Base-by-base conservation (phyloP, 1,284 basidiomycete genomes). In the Naganishia sp. region DNA sequence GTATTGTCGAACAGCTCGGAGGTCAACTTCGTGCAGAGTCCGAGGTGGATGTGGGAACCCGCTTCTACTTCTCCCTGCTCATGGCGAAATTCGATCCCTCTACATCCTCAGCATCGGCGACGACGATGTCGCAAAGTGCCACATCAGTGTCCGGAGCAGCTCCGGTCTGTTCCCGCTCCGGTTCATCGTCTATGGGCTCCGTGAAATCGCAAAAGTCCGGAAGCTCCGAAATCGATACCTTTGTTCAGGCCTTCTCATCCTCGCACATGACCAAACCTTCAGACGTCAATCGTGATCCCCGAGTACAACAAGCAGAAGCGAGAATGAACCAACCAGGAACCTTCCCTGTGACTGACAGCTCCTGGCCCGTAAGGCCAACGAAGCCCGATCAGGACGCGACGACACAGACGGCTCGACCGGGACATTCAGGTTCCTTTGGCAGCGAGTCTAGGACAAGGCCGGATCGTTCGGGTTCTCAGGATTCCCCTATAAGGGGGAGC, bases 11-110 rank as follows among this genome's bases (percentile, higher is more conserved):
- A 74, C 90, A 91, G 72, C 82, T 92, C 0, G 86, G 86, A 0
- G 90, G 90, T 2, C 89, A 90, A 75, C 83, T 93, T 13, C 86
- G 89, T 5, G 90, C 90, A 2, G 88, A 91, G 70, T 91, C 89
- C 0, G 84, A 86, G 60, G 82, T 87, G 6, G 82, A 81, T 55
- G 80, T 86, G 73, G 90, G 90, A n/a, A 89, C 87, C 48, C 82
- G 83, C 6, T 91, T 92, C 79, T 79, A 72, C 72, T 78, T 80
- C 67, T 76, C 73, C 16, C 55, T 78, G 31, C 68, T 68, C 44
- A 77, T 80, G 77, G 21, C 46, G 13, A 55, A 55, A 23, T 57
- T 66, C 33, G 52, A 66, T 23, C 25, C 55, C 10, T 28, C 54
- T 23, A 33, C 65, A 1, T 53, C 50, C 9, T 45, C 64, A n/a